Base-by-base conservation (phyloP, 2,329 filamentous ascomycete species). In the Nectriaceae sp. region DNA sequence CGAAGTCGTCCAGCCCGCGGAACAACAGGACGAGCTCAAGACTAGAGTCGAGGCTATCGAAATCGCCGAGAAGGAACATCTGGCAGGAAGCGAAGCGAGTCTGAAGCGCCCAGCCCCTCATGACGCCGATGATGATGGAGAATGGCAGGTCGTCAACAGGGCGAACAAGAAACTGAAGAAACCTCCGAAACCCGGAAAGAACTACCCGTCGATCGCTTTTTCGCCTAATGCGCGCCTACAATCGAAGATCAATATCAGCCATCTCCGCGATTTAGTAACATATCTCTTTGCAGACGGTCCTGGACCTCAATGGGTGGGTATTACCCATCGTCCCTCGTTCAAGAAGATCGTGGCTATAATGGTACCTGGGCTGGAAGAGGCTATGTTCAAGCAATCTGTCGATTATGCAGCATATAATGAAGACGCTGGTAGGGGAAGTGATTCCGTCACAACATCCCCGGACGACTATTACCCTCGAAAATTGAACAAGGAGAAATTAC, bases 281-380 rank as follows among this genome's bases (percentile, higher is more conserved):
- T 88, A 88, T 66, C 77, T 88, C 49, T 81, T 87, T 49, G 82
- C 85, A 52, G 84, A 88, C 62, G 84, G 84, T 11, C 63, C 77
- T 2, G 77, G 80, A 2, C 85, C 85, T 13, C 80, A 85, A 58
- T 88, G 85, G 82, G 75, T 88, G 38, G 76, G 79, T 38, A 77
- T 88, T 41, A 75, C 75, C 50, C 79, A 88, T 60, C 77, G 85
- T 39, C 78, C 81, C 5, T 76, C 84, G 49, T 84, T 88, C 59
- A 75, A 83, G 54, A 95, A 94, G 71, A 87, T 95, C 22, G 92
- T 97, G 22, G 82, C 89, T 35, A 74, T 99, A 56, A 93, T 97
- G 88, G 85, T 97, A 11, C 94, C 94, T 11, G 94, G 94, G 0
- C 73, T 99, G 20, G 93, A 97, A 65, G 82, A 90, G 62, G 88